Evolutionary conservation across 768 basidiomycete genomes (phyloP).

Genomic region (Cystofilobasidium capitatum): DNA sequence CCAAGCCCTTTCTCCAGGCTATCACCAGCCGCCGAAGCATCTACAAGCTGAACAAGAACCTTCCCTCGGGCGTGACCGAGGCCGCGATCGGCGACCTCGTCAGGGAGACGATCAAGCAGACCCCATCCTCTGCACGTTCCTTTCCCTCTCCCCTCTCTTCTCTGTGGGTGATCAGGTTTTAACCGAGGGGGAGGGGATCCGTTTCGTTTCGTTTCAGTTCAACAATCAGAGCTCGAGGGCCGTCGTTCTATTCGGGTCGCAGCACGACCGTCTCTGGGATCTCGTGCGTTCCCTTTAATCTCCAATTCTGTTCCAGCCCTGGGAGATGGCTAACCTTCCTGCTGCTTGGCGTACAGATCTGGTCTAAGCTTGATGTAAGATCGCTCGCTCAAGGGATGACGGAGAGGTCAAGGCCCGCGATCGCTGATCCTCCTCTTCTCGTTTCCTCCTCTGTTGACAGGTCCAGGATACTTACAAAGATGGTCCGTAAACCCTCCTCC

Average conservation of each 20-base stretch:
- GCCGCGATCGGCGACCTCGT: constrained; percentile 37
- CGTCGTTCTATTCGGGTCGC: constrained; percentile 36
- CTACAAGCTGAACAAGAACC: constrained; percentile 36
- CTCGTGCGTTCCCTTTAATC: constrained; percentile 1
- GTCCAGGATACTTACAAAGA: no score
- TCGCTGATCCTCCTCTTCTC: background rate
- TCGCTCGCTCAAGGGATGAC: background rate
- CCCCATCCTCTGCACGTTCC: background rate
- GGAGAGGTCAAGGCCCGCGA: background rate
- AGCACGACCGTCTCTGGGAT: constrained; percentile 37
- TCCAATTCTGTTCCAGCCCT: background rate
- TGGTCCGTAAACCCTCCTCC: no score
- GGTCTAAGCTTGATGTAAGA: background rate
- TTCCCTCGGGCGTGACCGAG: constrained; percentile 32
- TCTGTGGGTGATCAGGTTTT: background rate
- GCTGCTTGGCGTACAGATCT: background rate
- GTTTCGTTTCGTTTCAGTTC: background rate
- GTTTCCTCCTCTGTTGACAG: background rate
- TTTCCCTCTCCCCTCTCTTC: no score
- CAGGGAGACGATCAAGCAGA: constrained; percentile 27
- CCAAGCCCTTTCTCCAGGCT: constrained; percentile 8
- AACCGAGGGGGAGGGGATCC: no score
- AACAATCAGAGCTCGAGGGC: constrained; percentile 40
- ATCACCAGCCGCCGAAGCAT: constrained; percentile 9
- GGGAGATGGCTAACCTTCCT: background rate